A percentile compares a stretch with the other conserved stretches of the same genome.
Conservation (phyloP, 2,329 filamentous ascomycete species). For the Botrytis hyacinthi region DNA sequence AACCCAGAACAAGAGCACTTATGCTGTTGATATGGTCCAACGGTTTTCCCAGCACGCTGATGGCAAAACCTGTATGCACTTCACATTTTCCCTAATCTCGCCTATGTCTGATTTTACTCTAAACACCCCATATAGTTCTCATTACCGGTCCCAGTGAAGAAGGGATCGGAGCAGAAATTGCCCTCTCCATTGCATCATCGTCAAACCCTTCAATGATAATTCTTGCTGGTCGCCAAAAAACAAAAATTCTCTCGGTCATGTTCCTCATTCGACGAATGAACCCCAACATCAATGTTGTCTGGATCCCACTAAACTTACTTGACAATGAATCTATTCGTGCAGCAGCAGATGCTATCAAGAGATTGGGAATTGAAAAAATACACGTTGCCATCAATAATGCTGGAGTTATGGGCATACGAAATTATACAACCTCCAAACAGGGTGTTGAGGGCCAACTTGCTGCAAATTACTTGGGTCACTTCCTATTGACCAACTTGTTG, state of each 20-base stretch:
- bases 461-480: constrained; percentile 36
- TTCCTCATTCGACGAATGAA: constrained; percentile 1
- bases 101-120: not conserved
- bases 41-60: not conserved
- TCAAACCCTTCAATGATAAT: constrained; percentile 8
- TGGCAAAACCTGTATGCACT: constrained; percentile 2
- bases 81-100: not conserved
- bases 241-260: not conserved
- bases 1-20: not conserved
- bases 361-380: constrained; percentile 37
- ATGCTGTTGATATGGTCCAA: not conserved
- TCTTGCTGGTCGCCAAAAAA: not conserved
- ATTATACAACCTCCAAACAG: constrained; percentile 38
- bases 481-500: constrained; percentile 36
- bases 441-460: constrained; percentile 41
- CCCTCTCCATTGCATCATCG: constrained; percentile 6
- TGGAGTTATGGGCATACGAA: constrained; percentile 42
- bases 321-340: not conserved
- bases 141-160: constrained; percentile 3
- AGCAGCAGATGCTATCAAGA: not conserved
- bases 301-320: not conserved
- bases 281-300: not conserved
- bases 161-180: not conserved
- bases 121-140: not conserved
- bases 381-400: constrained; percentile 47